Evolutionary conservation across 257 asterid genomes (phyloP).

Genomic region (Solanum piurae): DNA sequence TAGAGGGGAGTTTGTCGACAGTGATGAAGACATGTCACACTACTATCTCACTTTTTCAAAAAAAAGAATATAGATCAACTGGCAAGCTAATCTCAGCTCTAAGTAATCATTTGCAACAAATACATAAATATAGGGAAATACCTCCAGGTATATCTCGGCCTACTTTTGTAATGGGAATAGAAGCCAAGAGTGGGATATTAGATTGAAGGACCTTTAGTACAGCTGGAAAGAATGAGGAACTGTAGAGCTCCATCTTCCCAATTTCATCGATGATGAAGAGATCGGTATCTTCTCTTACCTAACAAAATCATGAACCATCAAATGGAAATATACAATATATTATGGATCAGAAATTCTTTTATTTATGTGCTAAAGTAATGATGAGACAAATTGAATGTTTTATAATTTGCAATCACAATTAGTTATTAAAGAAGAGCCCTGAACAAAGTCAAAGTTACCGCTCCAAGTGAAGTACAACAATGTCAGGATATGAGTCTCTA

Average conservation of each 20-base stretch:
- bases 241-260: constrained; percentile 87
- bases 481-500: neutral
- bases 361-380: neutral
- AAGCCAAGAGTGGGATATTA: constrained; percentile 73
- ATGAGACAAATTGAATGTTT: neutral
- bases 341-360: neutral
- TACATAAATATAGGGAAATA: constrained; percentile 9
- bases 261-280: constrained; percentile 80
- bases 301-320: constrained; percentile 5
- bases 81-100: neutral
- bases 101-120: neutral
- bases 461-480: neutral
- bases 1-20: neutral
- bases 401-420: neutral
- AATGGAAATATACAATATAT: neutral
- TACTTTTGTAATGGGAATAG: constrained; percentile 61
- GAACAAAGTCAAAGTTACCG: neutral
- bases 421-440: neutral
- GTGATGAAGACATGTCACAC: neutral
- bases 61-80: neutral
- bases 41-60: neutral
- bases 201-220: constrained; percentile 71
- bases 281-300: constrained; percentile 75
- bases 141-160: constrained; percentile 91
- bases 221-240: constrained; percentile 83